A percentile compares a stretch with the other conserved stretches of the same genome.
phyloP scores from a whole-genome alignment of 108 stramenopile genomes.

The Cyclotella choctawhatcheeana region DNA sequence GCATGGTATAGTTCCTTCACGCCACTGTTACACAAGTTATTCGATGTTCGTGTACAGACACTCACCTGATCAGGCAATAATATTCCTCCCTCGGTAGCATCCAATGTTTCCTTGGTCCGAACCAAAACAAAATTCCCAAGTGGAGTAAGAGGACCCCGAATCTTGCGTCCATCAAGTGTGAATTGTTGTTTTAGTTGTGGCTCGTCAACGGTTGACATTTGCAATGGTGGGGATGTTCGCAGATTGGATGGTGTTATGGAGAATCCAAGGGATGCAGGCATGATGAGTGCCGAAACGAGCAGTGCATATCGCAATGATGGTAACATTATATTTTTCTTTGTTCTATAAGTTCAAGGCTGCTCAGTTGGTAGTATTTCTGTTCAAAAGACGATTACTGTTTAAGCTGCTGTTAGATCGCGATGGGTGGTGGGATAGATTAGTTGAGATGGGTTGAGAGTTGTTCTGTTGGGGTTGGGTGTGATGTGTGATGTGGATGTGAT shows the following conservation, averaged over 20 bases:
- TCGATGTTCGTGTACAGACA: no score
- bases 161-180: slow-evolving; percentile 75
- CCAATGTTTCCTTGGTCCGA: slow-evolving; percentile 80
- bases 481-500: not conserved
- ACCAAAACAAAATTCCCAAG: slow-evolving; percentile 87
- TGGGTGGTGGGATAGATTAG: no score
- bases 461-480: not conserved
- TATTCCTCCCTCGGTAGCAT: slow-evolving; percentile 91
- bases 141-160: slow-evolving; percentile 85
- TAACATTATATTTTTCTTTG: slow-evolving; percentile 3
- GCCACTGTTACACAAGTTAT: no score
- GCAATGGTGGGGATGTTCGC: slow-evolving; percentile 4
- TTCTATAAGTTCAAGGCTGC: no score
- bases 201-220: slow-evolving; percentile 12
- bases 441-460: no score
- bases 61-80: slow-evolving; percentile 83
- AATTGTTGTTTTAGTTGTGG: slow-evolving; percentile 25
- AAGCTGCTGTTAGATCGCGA: not conserved
- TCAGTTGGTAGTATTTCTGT: no score
- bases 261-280: slow-evolving; percentile 4
- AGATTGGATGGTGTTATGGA: slow-evolving; percentile 15
- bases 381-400: no score
- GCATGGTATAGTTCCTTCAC: no score
- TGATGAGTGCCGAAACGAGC: slow-evolving; percentile 7
- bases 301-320: slow-evolving; percentile 8